Base-by-base conservation (phyloP, 2,329 filamentous ascomycete genomes). In the Periconia sp. region DNA sequence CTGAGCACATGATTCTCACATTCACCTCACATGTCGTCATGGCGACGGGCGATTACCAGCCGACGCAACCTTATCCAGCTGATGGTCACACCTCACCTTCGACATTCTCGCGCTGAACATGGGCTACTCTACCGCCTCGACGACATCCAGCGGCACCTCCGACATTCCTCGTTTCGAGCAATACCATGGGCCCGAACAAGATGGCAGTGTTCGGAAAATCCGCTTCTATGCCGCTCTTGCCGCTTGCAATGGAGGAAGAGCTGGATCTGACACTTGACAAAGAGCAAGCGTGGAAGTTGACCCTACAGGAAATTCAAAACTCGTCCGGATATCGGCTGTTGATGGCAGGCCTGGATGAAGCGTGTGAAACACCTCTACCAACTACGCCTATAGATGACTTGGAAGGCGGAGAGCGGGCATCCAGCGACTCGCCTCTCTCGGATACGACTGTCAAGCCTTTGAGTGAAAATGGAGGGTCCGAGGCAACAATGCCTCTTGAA, bases 391-490 rank as follows among this genome's bases (percentile, higher is more conserved):
- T 22, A 3, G 24, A 23, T 5, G 6, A n/a, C 23, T 9, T 12
- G 10, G 23, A 22, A 18, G 5, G 17, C 8, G n/a, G 23, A n/a
- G 24, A 24, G 12, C 17, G 4, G 16, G 5, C 25, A 10, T 13
- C 23, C 15, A 12, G 11, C 11, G 36, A 26, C 13, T 43, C 40
- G 7, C 40, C 33, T 13, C 18, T 18, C 2, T 43, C 40, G 25
- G 40, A 43, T 13, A n/a, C 5, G 4, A 43, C 40, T 15, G 25
- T 43, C 40, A 43, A 15, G 16, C 25, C 33, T n/a, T n/a, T n/a
- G 10, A 32, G 25, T 6, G 31, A 29, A 17, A 9, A n/a, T 10
- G 6, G 26, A 12, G 22, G 15, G 22, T 36, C 31, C 1, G 31
- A n/a, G n/a, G n/a, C n/a, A n/a, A 24, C 23, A 25, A 24, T n/a